Percentiles rank a stretch among this genome's conserved stretches.
phyloP scores from a whole-genome alignment of 331 rosid species.

The Acacia concinna region DNA sequence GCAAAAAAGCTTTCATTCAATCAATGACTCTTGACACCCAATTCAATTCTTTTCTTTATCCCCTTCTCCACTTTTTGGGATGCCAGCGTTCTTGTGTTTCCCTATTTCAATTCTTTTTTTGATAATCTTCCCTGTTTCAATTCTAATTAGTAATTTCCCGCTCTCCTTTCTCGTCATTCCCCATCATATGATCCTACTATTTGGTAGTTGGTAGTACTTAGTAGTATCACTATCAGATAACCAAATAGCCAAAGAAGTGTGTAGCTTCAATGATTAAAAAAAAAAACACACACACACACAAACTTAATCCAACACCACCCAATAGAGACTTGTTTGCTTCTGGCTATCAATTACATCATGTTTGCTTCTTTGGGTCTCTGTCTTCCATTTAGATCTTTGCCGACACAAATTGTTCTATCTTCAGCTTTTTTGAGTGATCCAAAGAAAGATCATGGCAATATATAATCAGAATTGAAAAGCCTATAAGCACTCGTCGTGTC shows the following conservation, averaged over 20 bases:
- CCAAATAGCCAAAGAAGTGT: background rate
- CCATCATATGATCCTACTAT: background rate
- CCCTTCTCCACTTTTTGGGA: background rate
- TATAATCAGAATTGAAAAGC: conserved; percentile 29
- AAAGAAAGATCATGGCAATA: background rate
- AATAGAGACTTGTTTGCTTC: background rate
- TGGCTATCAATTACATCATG: background rate
- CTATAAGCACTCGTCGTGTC: conserved; percentile 15
- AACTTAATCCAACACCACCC: background rate
- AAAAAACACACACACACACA: background rate
- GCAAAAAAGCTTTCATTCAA: conserved; percentile 31
- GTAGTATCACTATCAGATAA: background rate
- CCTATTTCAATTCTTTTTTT: background rate
- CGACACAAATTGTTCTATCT: conserved; percentile 14
- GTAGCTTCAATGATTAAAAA: background rate
- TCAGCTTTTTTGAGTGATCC: conserved; percentile 9
- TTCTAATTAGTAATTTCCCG: background rate
- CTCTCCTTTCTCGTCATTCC: background rate
- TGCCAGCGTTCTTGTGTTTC: background rate
- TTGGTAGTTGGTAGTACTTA: too few species aligned
- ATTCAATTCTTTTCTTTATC: conserved; percentile 32
- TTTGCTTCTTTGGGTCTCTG: background rate
- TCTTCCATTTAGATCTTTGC: conserved; percentile 12
- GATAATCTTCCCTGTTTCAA: background rate
- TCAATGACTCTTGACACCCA: conserved; percentile 24